Conservation (phyloP, 2,329 filamentous ascomycete genomes). For the Onygenales sp. region DNA sequence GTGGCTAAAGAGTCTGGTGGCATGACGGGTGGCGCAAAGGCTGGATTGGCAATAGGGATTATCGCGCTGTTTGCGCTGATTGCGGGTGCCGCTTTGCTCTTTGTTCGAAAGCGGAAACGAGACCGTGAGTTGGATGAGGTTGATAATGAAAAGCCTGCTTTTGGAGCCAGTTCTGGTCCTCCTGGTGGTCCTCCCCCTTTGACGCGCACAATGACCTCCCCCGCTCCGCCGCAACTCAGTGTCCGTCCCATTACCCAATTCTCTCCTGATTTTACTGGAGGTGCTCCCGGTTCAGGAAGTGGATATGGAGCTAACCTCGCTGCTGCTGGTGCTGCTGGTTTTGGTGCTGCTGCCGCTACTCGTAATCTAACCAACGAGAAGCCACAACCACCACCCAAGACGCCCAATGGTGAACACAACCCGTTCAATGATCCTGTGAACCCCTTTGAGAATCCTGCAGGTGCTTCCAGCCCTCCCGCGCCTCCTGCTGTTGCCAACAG, state of each 20-base stretch:
- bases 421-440: slow-evolving; percentile 50
- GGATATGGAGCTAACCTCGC: slow-evolving; percentile 14
- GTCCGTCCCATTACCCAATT: slow-evolving; percentile 79
- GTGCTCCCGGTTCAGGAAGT: slow-evolving; percentile 12
- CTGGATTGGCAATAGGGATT: slow-evolving; percentile 77
- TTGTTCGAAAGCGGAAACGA: slow-evolving; percentile 59
- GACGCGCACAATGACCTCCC: slow-evolving; percentile 28
- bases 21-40: slow-evolving; percentile 49
- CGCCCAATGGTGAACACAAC: slow-evolving; percentile 33
- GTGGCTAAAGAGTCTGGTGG: slow-evolving; percentile 24
- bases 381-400: slow-evolving; percentile 30
- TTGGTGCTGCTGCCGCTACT: slow-evolving; percentile 17
- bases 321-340: slow-evolving; percentile 14
- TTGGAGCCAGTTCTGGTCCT: slow-evolving; percentile 4
- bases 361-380: slow-evolving; percentile 25
- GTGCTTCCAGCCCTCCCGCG: slow-evolving; percentile 25
- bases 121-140: slow-evolving; percentile 39
- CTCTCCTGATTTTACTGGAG: slow-evolving; percentile 53
- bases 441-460: slow-evolving; percentile 59
- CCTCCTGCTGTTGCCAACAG: slow-evolving; percentile 3
- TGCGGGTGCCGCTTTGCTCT: slow-evolving; percentile 59
- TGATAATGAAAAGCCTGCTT: slow-evolving; percentile 36
- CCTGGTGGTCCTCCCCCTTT: slow-evolving; percentile 23
- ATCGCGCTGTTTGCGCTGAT: slow-evolving; percentile 59
- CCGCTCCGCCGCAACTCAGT: slow-evolving; percentile 68